Evolutionary conservation across 2,329 filamentous ascomycete genomes (phyloP).

Genomic region (Aspergillus ustus): DNA sequence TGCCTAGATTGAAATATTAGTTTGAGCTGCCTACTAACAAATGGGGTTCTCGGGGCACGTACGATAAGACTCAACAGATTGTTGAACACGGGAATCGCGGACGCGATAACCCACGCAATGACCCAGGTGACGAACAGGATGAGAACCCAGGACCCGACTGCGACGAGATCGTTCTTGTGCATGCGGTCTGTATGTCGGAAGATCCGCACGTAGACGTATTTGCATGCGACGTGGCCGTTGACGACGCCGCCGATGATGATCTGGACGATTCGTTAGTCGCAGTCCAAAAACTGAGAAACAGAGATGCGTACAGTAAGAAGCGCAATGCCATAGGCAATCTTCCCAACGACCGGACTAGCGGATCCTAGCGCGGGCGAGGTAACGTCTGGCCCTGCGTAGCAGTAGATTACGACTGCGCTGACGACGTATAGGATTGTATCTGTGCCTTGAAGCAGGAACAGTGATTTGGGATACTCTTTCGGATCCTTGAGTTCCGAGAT

Average conservation of each 20-base stretch:
- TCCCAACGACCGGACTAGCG: constrained; percentile 59
- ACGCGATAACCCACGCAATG: constrained; percentile 69
- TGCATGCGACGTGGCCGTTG: constrained; percentile 68
- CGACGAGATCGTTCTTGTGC: constrained; percentile 55
- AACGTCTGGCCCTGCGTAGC: constrained; percentile 65
- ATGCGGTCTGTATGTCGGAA: constrained; percentile 66
- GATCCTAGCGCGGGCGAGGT: constrained; percentile 70
- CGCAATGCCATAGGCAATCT: constrained; percentile 70
- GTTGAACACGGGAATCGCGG: constrained; percentile 72
- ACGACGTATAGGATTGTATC: constrained; percentile 68
- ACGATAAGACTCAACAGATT: constrained; percentile 66
- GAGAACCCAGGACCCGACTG: constrained; percentile 62
- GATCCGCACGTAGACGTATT: constrained; percentile 68
- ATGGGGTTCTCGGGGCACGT: constrained; percentile 14
- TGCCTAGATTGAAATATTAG: constrained; percentile 31
- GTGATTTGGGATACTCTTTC: constrained; percentile 64
- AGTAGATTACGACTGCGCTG: constrained; percentile 70
- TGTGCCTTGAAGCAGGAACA: constrained; percentile 64
- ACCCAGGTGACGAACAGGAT: constrained; percentile 63
- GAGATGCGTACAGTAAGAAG: constrained; percentile 58
- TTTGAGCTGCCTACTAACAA: too few relatives aligned
- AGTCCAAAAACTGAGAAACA: too few relatives aligned
- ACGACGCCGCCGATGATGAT: constrained; percentile 75
- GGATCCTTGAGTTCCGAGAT: constrained; percentile 68
- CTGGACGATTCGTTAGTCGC: constrained; percentile 18